phyloP scores from a whole-genome alignment of 2,329 filamentous ascomycete genomes.

The Xylariaceae sp. region DNA sequence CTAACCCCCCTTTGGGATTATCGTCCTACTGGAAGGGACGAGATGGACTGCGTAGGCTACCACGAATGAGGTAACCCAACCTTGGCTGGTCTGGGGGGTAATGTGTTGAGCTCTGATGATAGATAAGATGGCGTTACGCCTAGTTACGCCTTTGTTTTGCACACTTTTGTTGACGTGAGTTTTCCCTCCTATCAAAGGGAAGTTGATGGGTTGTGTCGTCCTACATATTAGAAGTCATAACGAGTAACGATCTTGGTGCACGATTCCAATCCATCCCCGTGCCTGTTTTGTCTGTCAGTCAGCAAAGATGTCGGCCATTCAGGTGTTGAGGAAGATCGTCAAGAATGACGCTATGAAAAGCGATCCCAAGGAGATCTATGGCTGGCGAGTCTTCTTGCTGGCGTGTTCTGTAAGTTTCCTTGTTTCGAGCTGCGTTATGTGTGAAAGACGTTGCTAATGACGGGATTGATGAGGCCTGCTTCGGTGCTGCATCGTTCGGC shows the following conservation, averaged over 20 bases:
- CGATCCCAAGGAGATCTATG: constrained; percentile 64
- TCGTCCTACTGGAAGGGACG: too few relatives aligned
- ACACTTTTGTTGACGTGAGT: neutral
- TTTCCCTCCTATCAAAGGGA: neutral
- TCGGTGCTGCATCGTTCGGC: constrained; percentile 54
- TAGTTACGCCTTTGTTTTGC: neutral
- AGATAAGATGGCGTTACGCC: neutral
- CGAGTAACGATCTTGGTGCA: too few relatives aligned
- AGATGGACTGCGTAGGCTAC: too few relatives aligned
- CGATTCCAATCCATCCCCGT: too few relatives aligned
- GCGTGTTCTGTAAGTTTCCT: constrained; percentile 48
- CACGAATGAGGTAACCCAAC: too few relatives aligned
- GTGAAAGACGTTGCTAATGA: constrained; percentile 3
- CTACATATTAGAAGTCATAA: neutral
- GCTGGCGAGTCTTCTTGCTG: constrained; percentile 62
- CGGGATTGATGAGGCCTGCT: constrained; percentile 34
- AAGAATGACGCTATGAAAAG: constrained; percentile 58
- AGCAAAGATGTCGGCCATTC: constrained; percentile 21
- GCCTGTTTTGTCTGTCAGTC: constrained; percentile 1
- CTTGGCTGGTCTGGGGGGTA: neutral
- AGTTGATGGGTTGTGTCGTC: neutral
- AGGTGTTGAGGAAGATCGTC: constrained; percentile 40
- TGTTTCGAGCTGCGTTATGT: neutral
- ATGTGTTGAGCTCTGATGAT: neutral
- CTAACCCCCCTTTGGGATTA: too few relatives aligned